Percentiles rank a stretch among this genome's conserved stretches.
These are phyloP conservation scores for Suillus discolor DNA, from an alignment of 768 basidiomycete species.

Conservation along the genomic window DNA sequence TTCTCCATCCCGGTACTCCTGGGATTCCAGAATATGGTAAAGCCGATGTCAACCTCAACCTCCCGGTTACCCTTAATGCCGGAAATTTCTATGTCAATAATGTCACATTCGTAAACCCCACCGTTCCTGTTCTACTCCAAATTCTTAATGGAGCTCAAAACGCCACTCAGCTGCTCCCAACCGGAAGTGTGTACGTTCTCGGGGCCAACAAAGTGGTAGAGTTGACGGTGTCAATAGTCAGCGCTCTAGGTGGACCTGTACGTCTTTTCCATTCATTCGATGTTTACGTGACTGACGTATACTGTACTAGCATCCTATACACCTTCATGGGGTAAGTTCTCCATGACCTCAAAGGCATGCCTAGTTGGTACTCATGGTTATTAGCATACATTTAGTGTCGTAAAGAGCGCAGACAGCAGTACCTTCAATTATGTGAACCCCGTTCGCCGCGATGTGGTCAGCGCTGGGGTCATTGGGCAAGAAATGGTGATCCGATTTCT, in stretches of 20 bases:
- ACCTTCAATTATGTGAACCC: background rate
- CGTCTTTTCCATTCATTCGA: background rate
- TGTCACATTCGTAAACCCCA: conserved; percentile 25
- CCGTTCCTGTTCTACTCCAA: conserved; percentile 29
- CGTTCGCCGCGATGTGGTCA: background rate
- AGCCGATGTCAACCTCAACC: conserved; percentile 41
- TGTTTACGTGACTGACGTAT: background rate
- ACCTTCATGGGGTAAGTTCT: conserved; percentile 43
- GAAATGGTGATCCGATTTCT: conserved; percentile 10
- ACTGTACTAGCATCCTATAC: conserved; percentile 40
- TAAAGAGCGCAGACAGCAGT: conserved; percentile 39
- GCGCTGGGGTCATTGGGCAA: background rate
- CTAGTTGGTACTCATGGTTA: background rate
- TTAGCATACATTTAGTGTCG: conserved; percentile 48
- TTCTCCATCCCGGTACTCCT: conserved; percentile 36
- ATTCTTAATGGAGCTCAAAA: conserved; percentile 37
- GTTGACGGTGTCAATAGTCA: conserved; percentile 12
- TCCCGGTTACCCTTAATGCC: conserved; percentile 11
- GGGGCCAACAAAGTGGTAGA: conserved; percentile 32
- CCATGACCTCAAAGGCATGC: background rate
- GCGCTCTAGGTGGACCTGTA: conserved; percentile 8
- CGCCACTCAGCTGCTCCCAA: conserved; percentile 29
- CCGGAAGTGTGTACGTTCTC: conserved; percentile 25
- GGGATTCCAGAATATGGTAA: conserved; percentile 39
- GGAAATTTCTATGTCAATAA: conserved; percentile 17